Evolutionary conservation across 495 filamentous ascomycete genomes (phyloP).

Genomic region (Annulohypoxylon nitens): DNA sequence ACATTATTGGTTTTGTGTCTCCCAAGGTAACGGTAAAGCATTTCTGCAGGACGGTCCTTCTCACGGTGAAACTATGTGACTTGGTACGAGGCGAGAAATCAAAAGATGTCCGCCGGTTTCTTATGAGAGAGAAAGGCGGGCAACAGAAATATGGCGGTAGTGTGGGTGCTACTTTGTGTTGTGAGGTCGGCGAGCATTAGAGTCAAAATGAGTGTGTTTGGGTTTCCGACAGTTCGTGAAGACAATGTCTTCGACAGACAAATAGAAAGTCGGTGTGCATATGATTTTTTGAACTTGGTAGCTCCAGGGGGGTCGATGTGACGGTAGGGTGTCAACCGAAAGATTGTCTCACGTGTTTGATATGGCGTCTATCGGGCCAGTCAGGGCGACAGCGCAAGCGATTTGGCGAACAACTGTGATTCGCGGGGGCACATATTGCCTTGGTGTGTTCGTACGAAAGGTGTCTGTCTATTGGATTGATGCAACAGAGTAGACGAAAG

Average conservation of each 20-base stretch:
- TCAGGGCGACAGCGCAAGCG: slow-evolving; percentile 22
- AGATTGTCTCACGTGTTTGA: slow-evolving; percentile 43
- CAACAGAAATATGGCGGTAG: slow-evolving; percentile 40
- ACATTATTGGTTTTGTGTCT: slow-evolving; percentile 37
- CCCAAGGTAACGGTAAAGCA: slow-evolving; percentile 32
- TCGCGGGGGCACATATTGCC: slow-evolving; percentile 19
- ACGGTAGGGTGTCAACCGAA: slow-evolving; percentile 47
- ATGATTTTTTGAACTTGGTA: slow-evolving; percentile 43
- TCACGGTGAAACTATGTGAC: slow-evolving; percentile 46
- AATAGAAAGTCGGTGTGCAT: slow-evolving; percentile 50
- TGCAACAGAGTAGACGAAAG: slow-evolving; percentile 21
- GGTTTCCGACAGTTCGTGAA: slow-evolving; percentile 41
- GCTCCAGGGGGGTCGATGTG: slow-evolving; percentile 42
- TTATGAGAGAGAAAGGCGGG: slow-evolving; percentile 29
- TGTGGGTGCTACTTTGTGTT: slow-evolving; percentile 42
- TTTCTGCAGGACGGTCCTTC: slow-evolving; percentile 48
- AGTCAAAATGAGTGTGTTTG: slow-evolving; percentile 36
- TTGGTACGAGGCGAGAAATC: slow-evolving; percentile 42
- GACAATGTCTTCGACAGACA: slow-evolving; percentile 38
- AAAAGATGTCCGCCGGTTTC: slow-evolving; percentile 35
- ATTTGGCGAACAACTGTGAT: slow-evolving; percentile 11
- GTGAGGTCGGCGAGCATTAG: slow-evolving; percentile 46
- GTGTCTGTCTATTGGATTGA: slow-evolving; percentile 29
- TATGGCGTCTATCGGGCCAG: slow-evolving; percentile 44
- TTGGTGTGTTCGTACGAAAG: slow-evolving; percentile 37